Evolutionary conservation across 768 basidiomycete genomes (phyloP).

Genomic region (Artomyces pyxidatus): DNA sequence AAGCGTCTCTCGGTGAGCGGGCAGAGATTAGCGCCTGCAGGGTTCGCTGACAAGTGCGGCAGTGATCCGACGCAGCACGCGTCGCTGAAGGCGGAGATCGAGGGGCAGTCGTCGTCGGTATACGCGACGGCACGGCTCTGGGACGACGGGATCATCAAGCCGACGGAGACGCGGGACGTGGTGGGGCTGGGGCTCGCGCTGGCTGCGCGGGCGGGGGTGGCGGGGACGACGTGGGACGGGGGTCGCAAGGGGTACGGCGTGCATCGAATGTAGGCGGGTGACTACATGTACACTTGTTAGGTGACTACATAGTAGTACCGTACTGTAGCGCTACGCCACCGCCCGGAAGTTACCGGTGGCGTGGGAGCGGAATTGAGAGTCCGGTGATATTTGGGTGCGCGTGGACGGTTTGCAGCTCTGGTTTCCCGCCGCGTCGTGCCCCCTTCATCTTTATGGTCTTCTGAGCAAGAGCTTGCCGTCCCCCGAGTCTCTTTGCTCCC

Average conservation of each 20-base stretch:
- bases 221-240: conserved; percentile 61
- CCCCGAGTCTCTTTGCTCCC: conserved; percentile 21
- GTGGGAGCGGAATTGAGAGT: neutral
- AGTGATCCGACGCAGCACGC: conserved; percentile 78
- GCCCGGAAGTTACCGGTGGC: too few relatives aligned
- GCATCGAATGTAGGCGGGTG: conserved; percentile 87
- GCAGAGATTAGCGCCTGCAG: neutral
- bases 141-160: conserved; percentile 90
- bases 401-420: neutral
- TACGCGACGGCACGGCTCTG: conserved; percentile 91
- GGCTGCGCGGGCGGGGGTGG: conserved; percentile 36
- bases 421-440: conserved; percentile 5
- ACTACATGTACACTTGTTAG: too few relatives aligned
- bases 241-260: conserved; percentile 72
- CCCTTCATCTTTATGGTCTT: conserved; percentile 15
- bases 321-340: too few relatives aligned
- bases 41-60: neutral
- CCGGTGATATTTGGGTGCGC: neutral
- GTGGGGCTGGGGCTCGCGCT: conserved; percentile 84
- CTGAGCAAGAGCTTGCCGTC: conserved; percentile 17
- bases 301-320: too few relatives aligned
- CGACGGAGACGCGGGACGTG: conserved; percentile 81
- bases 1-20: conserved; percentile 67
- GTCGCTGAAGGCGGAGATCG: conserved; percentile 73
- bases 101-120: conserved; percentile 77